Conservation (phyloP, 1,284 basidiomycete species). For the Cryptococcus wingfieldii region DNA sequence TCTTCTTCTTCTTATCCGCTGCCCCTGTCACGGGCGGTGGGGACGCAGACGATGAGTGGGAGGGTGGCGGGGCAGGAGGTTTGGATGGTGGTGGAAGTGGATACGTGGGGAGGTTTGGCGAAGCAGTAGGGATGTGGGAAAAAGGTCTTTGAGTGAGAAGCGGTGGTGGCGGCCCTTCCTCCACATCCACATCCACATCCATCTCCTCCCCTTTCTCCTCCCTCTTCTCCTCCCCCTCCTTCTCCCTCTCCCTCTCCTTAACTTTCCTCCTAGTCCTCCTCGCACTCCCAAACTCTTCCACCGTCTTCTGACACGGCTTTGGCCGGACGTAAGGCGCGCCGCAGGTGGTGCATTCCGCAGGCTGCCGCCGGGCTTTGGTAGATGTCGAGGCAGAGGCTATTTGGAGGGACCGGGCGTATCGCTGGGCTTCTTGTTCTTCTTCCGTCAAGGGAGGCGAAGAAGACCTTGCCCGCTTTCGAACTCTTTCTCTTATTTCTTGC, state of each 20-base stretch:
- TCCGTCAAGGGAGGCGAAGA: not conserved
- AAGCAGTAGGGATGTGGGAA: constrained; percentile 29
- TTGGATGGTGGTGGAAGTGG: constrained; percentile 25
- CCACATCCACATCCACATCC: not conserved
- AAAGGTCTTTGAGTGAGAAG: constrained; percentile 19
- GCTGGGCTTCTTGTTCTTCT: constrained; percentile 4
- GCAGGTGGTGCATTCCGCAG: constrained; percentile 22
- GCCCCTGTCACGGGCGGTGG: constrained; percentile 13
- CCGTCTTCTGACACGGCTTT: constrained; percentile 10
- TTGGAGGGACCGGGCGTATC: constrained; percentile 2
- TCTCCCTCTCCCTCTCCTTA: not conserved
- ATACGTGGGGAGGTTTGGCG: constrained; percentile 40
- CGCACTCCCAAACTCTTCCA: constrained; percentile 17
- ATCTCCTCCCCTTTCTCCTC: not conserved
- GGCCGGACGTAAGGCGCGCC: constrained; percentile 16
- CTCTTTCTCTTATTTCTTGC: constrained; percentile 1
- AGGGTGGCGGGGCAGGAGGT: not conserved
- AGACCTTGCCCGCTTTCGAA: not conserved
- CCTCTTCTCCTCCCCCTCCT: not conserved
- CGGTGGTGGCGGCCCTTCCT: not conserved
- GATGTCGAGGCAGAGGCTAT: not conserved
- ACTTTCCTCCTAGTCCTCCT: constrained; percentile 9
- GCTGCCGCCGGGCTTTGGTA: not conserved
- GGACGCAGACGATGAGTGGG: constrained; percentile 3
- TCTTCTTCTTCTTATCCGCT: constrained; percentile 18